phyloP scores from a whole-genome alignment of 202 grass and related monocot species.

The Eragrostis tef region DNA sequence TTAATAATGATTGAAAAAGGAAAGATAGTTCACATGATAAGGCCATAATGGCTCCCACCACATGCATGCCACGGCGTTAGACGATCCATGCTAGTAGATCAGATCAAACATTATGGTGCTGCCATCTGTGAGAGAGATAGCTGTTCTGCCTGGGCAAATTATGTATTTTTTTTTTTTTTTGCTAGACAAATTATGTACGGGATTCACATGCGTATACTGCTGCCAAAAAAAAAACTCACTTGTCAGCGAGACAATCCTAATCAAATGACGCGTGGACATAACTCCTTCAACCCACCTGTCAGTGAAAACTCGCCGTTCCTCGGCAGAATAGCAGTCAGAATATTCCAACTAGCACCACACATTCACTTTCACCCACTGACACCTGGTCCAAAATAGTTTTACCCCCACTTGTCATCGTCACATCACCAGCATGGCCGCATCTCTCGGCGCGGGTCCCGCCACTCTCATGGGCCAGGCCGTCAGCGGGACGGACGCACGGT shows the following conservation, averaged over 20 bases:
- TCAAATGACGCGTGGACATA: neutral
- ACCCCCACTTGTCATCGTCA: neutral
- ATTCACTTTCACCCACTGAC: neutral
- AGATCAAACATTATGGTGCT: neutral
- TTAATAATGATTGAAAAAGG: neutral
- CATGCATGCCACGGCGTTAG: neutral
- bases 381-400: accelerated
- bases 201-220: neutral
- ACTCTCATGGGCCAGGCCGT: neutral
- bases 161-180: no score
- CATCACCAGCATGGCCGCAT: neutral
- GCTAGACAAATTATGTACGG: no score
- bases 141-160: neutral
- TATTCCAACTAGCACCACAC: conserved; percentile 33
- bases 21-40: neutral
- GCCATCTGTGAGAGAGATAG: neutral
- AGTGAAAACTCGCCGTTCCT: neutral
- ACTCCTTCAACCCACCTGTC: conserved; percentile 6
- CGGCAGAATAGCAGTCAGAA: neutral
- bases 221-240: neutral
- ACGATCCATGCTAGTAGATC: neutral
- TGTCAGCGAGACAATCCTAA: neutral
- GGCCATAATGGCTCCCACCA: neutral
- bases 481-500: neutral
- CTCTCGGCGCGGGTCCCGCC: neutral